phyloP scores from a whole-genome alignment of 495 filamentous ascomycete genomes.

The Tetracladium setigerum region DNA sequence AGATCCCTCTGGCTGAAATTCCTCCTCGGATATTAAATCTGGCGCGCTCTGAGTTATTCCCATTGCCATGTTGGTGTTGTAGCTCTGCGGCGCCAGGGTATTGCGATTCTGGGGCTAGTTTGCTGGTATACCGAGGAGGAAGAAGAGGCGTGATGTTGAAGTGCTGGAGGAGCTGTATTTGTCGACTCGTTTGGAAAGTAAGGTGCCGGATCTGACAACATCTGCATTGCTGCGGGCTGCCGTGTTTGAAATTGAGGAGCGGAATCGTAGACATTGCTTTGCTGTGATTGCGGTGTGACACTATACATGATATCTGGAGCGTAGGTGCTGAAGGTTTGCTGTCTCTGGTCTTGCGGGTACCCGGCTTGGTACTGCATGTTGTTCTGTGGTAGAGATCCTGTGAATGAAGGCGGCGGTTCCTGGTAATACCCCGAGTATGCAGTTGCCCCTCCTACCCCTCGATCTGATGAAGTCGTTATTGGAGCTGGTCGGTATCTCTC shows the following conservation, averaged over 20 bases:
- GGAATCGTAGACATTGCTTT: conserved; percentile 66
- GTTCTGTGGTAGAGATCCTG: conserved; percentile 38
- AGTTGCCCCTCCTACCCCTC: conserved; percentile 31
- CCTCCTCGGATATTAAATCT: conserved; percentile 36
- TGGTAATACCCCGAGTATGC: conserved; percentile 50
- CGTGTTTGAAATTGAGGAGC: conserved; percentile 72
- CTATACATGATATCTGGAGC: conserved; percentile 70
- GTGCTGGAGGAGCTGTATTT: conserved; percentile 35
- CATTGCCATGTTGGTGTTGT: conserved; percentile 28
- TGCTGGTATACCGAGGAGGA: conserved; percentile 42
- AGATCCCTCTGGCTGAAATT: conserved; percentile 27
- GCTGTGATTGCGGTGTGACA: conserved; percentile 59
- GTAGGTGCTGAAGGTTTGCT: conserved; percentile 39
- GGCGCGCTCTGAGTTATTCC: conserved; percentile 29
- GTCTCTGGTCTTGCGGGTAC: conserved; percentile 42
- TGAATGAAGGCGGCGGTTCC: conserved; percentile 42
- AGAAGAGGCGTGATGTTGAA: conserved; percentile 22
- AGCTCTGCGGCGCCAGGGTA: conserved; percentile 34
- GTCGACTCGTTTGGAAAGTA: conserved; percentile 72
- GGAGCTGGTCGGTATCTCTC: conserved; percentile 43
- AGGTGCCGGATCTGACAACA: conserved; percentile 57
- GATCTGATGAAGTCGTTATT: conserved; percentile 30
- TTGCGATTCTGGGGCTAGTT: conserved; percentile 13
- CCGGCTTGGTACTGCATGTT: conserved; percentile 45
- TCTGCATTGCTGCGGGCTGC: conserved; percentile 65